Percentiles rank a stretch among this genome's conserved stretches.
phyloP scores from a whole-genome alignment of 225 moss, liverwort and hornwort genomes.

The Physcomitrellopsis africana region DNA sequence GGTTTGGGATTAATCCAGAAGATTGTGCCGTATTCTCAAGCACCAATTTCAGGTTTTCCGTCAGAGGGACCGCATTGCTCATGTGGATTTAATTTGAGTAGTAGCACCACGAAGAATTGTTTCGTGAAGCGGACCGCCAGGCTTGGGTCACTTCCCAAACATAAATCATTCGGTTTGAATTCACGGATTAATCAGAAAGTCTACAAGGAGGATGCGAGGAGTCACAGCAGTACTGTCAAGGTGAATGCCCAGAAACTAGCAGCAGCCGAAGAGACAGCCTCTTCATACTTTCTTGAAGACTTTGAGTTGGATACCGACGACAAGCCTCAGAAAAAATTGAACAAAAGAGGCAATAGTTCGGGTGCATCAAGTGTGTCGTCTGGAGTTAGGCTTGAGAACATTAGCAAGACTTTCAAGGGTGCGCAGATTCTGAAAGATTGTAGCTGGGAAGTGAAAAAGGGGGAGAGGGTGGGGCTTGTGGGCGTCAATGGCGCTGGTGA shows the following conservation, averaged over 20 bases:
- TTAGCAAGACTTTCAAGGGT: constrained; percentile 55
- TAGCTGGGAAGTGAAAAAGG: constrained; percentile 51
- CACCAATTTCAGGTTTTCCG: not conserved
- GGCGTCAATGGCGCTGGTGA: constrained; percentile 49
- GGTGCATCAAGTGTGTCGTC: constrained; percentile 50
- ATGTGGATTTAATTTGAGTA: constrained; percentile 7
- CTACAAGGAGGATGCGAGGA: not conserved
- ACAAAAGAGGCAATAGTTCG: constrained; percentile 3
- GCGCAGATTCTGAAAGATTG: constrained; percentile 40
- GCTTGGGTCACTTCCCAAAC: not conserved
- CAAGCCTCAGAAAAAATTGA: constrained; percentile 2
- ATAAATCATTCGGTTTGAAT: not conserved
- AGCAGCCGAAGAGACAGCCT: constrained; percentile 5
- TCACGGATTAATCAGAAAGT: not conserved
- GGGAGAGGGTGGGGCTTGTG: constrained; percentile 57
- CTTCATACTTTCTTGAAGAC: constrained; percentile 11
- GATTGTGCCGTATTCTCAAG: not conserved
- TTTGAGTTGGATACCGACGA: constrained; percentile 10
- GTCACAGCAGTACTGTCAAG: not conserved
- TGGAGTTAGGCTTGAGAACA: constrained; percentile 46
- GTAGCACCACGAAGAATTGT: not conserved
- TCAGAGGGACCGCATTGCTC: constrained; percentile 15
- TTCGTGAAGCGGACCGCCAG: not conserved
- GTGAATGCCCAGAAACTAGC: constrained; percentile 21
- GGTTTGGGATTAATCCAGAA: constrained; percentile 16